Base-by-base conservation (phyloP, 1,139 yeast genomes). In the Geotrichum phurueaensis region DNA sequence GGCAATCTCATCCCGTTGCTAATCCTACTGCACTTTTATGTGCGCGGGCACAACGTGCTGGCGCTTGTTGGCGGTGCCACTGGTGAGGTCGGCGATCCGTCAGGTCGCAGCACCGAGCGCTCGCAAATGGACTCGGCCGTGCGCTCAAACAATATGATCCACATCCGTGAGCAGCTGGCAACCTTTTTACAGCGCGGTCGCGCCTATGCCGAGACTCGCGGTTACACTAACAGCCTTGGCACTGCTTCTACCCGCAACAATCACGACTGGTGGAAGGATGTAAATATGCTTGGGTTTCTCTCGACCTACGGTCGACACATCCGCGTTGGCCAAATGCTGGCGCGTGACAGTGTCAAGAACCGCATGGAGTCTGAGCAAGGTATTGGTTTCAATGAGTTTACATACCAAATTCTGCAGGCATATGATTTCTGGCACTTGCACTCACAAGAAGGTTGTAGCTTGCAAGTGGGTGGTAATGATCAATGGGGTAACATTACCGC, bases 401-500 rank as follows among this genome's bases (percentile, higher is more conserved):
- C 96, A 0, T 94, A 94, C 73, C 99, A 94, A 71, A 79, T 94
- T 22, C 75, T 94, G 57, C 99, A 94, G 72, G 98, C 97, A 0
- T 94, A 84, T 72, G 99, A 94, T 71, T 95, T 91, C 70, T 91
- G 88, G 82, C 91, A 92, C 70, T 76, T 95, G 65, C 84, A 84
- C 75, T 79, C 80, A 53, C 72, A 81, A 18, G 76, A 83, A 49
- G 75, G 78, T 2, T 95, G 94, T 52, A 78, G 81, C 56, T 74
- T 91, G 45, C 97, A 94, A 75, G 84, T 95, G 29, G 99, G 99
- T 18, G 99, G 99, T 9, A 91, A 88, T 70, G 99, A 94, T 71
- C 99, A 94, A 74, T 94, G 97, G 94, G 99, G 99, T 1, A 94
- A 94, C 69, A 95, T 95, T 64, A 90, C 96, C 5, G 98, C 98